These are phyloP conservation scores for Tolypocladium guangdongense DNA, from an alignment of 2,329 filamentous ascomycete species.

Conservation along the genomic window DNA sequence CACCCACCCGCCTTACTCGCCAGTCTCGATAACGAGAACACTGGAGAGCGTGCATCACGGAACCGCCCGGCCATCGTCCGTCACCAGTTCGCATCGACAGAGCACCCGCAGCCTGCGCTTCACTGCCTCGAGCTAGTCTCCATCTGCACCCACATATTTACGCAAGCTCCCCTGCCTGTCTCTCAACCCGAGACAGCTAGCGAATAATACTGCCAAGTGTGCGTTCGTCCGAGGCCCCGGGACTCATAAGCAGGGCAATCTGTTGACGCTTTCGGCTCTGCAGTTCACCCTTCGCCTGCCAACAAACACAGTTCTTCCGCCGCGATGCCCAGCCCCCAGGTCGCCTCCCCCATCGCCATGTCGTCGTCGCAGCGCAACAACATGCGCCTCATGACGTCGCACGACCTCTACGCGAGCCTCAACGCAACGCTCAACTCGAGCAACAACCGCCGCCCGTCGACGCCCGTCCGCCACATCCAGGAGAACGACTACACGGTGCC, in stretches of 20 bases:
- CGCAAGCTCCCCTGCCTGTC: not conserved
- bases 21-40: not conserved
- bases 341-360: conserved; percentile 35
- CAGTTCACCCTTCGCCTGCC: not conserved
- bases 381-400: conserved; percentile 31
- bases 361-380: conserved; percentile 33
- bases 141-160: not conserved
- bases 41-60: not conserved
- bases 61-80: not conserved
- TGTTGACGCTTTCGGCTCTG: not conserved
- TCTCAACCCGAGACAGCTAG: not conserved
- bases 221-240: not conserved
- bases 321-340: conserved; percentile 24
- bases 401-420: conserved; percentile 43
- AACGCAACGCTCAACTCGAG: conserved; percentile 38
- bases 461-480: conserved; percentile 39
- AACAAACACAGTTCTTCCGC: not conserved
- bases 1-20: not conserved
- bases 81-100: no score
- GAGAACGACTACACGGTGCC: conserved; percentile 53
- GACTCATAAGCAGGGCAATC: not conserved
- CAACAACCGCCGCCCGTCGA: conserved; percentile 27
- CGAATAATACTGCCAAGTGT: not conserved
- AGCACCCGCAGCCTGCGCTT: not conserved
- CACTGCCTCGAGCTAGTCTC: not conserved